Conservation (phyloP, 2,329 filamentous ascomycete genomes). For the Pezicula neosporulosa region DNA sequence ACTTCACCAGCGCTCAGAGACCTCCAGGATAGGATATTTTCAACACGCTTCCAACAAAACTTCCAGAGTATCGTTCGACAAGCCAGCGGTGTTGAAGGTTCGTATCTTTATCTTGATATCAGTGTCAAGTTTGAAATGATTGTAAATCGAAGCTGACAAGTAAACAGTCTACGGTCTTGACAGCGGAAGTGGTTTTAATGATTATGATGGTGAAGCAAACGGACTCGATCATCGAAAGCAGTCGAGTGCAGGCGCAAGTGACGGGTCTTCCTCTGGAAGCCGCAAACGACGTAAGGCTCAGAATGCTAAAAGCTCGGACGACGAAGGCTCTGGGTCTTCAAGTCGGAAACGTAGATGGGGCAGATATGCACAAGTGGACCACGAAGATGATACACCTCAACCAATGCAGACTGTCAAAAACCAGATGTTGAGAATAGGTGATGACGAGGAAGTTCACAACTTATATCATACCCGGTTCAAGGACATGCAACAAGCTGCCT, state of each 20-base stretch:
- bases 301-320: constrained; percentile 20
- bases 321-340: constrained; percentile 17
- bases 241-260: constrained; percentile 7
- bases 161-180: not conserved
- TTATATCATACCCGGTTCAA: constrained; percentile 62
- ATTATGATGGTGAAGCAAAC: not conserved
- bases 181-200: not conserved
- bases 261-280: constrained; percentile 13
- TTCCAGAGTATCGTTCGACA: constrained; percentile 12
- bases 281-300: constrained; percentile 8
- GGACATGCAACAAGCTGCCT: constrained; percentile 66
- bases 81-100: constrained; percentile 4
- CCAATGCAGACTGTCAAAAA: constrained; percentile 19
- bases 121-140: not conserved
- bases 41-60: constrained; percentile 9
- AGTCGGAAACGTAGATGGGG: constrained; percentile 12
- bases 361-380: not conserved
- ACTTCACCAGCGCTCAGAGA: constrained; percentile 16
- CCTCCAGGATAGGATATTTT: constrained; percentile 16
- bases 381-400: not conserved
- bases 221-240: not conserved
- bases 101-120: constrained; percentile 6
- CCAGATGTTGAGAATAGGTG: constrained; percentile 45
- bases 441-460: constrained; percentile 49
- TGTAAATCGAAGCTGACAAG: not conserved